Evolutionary conservation across 2,329 filamentous ascomycete genomes (phyloP).

Genomic region (Lachnellula cervina): DNA sequence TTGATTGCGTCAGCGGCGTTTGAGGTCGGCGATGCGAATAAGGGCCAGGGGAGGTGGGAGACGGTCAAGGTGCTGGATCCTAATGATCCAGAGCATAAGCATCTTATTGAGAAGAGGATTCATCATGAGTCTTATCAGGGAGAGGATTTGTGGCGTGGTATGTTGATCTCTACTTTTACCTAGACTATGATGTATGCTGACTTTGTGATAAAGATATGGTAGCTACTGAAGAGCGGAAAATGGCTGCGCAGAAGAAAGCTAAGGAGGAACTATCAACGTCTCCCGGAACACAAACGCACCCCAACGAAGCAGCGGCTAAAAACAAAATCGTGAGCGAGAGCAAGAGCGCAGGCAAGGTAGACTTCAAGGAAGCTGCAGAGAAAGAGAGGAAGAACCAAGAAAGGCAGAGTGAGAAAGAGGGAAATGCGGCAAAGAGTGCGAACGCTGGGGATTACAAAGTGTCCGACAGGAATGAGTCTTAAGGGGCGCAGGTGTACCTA

Average conservation of each 20-base stretch:
- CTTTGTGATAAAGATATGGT: constrained; percentile 65
- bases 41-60: constrained; percentile 75
- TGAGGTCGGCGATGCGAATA: constrained; percentile 69
- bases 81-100: constrained; percentile 76
- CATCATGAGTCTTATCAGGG: constrained; percentile 84
- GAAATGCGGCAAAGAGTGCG: constrained; percentile 3
- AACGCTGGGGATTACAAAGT: background rate
- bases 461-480: background rate
- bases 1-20: constrained; percentile 63
- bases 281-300: background rate
- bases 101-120: constrained; percentile 78
- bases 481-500: too few species aligned
- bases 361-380: constrained; percentile 11
- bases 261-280: constrained; percentile 37
- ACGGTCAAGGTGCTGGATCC: constrained; percentile 77
- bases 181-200: constrained; percentile 13
- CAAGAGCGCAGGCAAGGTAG: constrained; percentile 32
- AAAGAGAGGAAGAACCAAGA: constrained; percentile 11
- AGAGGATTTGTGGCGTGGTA: constrained; percentile 90
- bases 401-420: constrained; percentile 10
- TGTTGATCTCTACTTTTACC: constrained; percentile 31
- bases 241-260: constrained; percentile 38
- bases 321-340: constrained; percentile 52
- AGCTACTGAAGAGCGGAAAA: constrained; percentile 65
- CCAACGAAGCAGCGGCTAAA: constrained; percentile 54